A percentile compares a stretch with the other conserved stretches of the same genome.
phyloP scores from a whole-genome alignment of 306 rosid genomes.

The Quercus dentata region DNA sequence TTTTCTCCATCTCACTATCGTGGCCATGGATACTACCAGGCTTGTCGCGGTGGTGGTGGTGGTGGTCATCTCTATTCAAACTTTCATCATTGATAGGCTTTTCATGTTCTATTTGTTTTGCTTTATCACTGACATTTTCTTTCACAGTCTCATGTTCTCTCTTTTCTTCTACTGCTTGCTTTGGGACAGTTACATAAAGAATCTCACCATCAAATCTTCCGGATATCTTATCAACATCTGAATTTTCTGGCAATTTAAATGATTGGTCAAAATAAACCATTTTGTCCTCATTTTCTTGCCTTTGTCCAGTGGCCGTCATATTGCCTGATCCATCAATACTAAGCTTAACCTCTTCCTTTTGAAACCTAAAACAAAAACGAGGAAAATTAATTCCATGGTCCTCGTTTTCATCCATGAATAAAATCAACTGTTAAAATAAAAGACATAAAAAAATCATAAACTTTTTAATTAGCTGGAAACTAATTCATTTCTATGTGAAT shows the following conservation, averaged over 20 bases:
- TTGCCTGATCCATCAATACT: constrained; percentile 30
- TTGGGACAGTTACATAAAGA: constrained; percentile 56
- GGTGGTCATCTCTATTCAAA: background rate
- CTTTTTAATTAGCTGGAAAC: background rate
- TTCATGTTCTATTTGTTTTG: constrained; percentile 20
- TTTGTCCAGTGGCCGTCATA: constrained; percentile 47
- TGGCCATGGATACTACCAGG: background rate
- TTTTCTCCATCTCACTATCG: constrained; percentile 7
- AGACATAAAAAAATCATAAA: background rate
- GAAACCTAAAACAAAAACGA: constrained; percentile 41
- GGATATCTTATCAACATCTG: constrained; percentile 36
- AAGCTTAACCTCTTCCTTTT: constrained; percentile 56
- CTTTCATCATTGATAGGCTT: background rate
- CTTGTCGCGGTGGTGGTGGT: background rate
- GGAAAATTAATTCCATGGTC: background rate
- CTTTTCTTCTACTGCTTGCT: constrained; percentile 20
- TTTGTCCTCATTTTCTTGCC: constrained; percentile 36
- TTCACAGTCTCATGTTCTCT: constrained; percentile 23
- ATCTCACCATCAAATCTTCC: constrained; percentile 57
- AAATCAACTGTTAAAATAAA: background rate
- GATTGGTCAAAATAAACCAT: constrained; percentile 33
- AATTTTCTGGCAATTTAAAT: constrained; percentile 37
- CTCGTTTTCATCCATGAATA: background rate
- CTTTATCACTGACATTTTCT: constrained; percentile 6
- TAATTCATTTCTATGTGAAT: background rate